Conservation (phyloP, 805 yeast species). For the Yamadazyma endophytica region DNA sequence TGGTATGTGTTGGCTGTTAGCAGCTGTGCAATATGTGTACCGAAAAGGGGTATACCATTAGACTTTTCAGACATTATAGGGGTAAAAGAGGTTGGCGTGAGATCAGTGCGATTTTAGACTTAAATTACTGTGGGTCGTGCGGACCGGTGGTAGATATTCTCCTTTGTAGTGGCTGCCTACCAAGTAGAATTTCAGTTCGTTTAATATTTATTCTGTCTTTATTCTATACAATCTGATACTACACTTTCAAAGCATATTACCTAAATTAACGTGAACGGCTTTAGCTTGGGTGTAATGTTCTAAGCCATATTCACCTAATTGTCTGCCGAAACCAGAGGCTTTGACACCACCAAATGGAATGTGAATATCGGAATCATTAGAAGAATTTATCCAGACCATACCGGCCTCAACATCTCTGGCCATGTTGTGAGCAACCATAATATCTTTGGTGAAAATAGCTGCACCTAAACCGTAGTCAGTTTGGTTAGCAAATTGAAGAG, state of each 20-base stretch:
- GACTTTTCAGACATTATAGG: no score
- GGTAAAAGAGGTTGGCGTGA: no score
- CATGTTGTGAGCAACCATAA: slow-evolving; percentile 60
- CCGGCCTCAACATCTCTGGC: slow-evolving; percentile 49
- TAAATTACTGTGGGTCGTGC: no score
- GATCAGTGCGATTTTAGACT: no score
- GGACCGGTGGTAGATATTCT: no score
- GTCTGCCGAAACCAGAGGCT: slow-evolving; percentile 77
- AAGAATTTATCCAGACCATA: slow-evolving; percentile 44
- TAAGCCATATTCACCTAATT: slow-evolving; percentile 72
- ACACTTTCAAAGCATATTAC: slow-evolving; percentile 37
- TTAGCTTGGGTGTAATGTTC: slow-evolving; percentile 69
- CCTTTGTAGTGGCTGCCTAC: no score
- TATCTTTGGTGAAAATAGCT: slow-evolving; percentile 69
- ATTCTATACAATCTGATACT: no score
- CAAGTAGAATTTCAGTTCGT: no score
- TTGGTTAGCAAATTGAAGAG: slow-evolving; percentile 62
- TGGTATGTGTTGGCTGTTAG: no score
- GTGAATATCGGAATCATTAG: slow-evolving; percentile 40
- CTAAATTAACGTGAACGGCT: slow-evolving; percentile 72
- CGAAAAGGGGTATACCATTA: no score
- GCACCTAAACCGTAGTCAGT: slow-evolving; percentile 80
- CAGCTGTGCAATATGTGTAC: no score
- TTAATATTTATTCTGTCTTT: no score
- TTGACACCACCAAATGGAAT: slow-evolving; percentile 80